Base-by-base conservation (phyloP, 495 filamentous ascomycete genomes). In the Penicillium antarcticum region DNA sequence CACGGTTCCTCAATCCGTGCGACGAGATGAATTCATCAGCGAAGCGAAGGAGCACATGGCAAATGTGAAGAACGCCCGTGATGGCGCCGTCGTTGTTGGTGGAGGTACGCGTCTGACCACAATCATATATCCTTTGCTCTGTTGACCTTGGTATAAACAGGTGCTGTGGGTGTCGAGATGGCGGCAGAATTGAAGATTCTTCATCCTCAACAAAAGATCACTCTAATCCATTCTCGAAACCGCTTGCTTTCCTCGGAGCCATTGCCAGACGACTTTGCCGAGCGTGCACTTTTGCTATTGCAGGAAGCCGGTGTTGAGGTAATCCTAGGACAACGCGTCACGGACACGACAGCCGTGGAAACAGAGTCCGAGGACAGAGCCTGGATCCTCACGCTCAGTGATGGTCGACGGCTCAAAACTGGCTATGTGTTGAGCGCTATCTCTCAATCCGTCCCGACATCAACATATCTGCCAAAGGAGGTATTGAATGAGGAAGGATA, bases 81-180 rank as follows among this genome's bases (percentile, higher is more conserved):
- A 80, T 1, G 78, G 80, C 0, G 77, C 87, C 2, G 73, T 82
- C 0, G 68, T 89, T 19, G 76, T 88, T 29, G 86, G 85, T 26
- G 71, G 71, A 36, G 71, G 70, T 74, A 52, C 9, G n/a, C n/a
- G 57, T 18, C 5, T 21, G n/a, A 5, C 19, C 74, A 70, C 51
- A 71, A 70, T 71, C 24, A 29, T 17, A 3, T 0, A 23, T 5
- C 5, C 4, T 17, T 23, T 34, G 14, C 2, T 14, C 8, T 24
- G 7, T 37, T 49, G 7, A 14, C 10, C 2, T 39, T 10, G 53
- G 64, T 58, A 8, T 52, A 21, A 13, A 26, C 11, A 71, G 84
- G 84, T 13, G 86, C 86, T 8, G 86, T 88, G 3, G 86, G 86
- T 9, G 79, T 88, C 37, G 86, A 89, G 57, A 85, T 88, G 72